These are phyloP conservation scores for Gastrodia elata DNA, from an alignment of 106 monocot species.

Conservation along the genomic window DNA sequence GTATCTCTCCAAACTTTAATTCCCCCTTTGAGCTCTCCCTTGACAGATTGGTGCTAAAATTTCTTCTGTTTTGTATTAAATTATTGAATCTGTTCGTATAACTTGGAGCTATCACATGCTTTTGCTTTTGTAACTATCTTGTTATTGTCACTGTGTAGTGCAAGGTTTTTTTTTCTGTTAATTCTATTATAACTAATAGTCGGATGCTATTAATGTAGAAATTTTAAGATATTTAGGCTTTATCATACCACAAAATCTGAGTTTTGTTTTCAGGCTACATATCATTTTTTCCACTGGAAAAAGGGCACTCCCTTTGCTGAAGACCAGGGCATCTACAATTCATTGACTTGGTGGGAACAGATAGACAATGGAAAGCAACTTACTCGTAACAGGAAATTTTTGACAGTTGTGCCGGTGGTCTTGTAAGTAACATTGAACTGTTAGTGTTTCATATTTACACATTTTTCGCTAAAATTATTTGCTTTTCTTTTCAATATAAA, in stretches of 20 bases:
- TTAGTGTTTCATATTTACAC: background rate
- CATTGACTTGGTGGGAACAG: constrained; percentile 63
- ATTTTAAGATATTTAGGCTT: background rate
- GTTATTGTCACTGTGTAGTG: background rate
- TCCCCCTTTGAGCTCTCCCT: too few relatives aligned
- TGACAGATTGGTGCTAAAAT: too few relatives aligned
- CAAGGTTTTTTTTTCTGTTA: background rate
- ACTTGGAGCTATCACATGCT: background rate
- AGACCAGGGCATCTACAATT: constrained; percentile 54
- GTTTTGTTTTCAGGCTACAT: constrained; percentile 21
- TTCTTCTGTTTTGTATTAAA: background rate
- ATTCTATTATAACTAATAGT: background rate
- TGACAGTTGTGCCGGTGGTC: constrained; percentile 51
- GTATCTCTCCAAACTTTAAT: too few relatives aligned
- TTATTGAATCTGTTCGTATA: background rate
- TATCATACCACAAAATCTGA: background rate
- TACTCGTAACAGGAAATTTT: constrained; percentile 48
- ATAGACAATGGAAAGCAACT: constrained; percentile 59
- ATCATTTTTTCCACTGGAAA: constrained; percentile 56
- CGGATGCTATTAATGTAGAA: background rate
- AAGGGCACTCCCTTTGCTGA: constrained; percentile 59
- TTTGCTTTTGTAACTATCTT: background rate
- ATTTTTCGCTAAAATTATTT: background rate
- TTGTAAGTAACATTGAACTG: constrained; percentile 32
- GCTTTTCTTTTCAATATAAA: background rate